A percentile compares a stretch with the other conserved stretches of the same genome.
These are phyloP conservation scores for Lactarius quietus DNA, from an alignment of 768 basidiomycete species.

Conservation along the genomic window DNA sequence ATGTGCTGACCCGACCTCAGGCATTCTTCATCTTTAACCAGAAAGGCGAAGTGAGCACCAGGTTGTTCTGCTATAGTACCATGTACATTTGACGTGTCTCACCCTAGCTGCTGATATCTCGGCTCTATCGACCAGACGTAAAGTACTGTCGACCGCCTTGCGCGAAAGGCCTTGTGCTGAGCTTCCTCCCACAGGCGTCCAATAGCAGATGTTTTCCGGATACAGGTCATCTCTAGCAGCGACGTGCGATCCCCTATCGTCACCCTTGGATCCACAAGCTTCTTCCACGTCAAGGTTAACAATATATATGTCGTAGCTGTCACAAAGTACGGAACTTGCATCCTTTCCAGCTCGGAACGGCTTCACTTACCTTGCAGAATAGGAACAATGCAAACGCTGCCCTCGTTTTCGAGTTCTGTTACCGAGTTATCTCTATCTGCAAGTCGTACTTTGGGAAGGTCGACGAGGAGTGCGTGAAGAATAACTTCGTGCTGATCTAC, in stretches of 20 bases:
- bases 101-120: constrained; percentile 85
- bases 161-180: neutral
- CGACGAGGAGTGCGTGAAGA: constrained; percentile 97
- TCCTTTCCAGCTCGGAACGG: neutral
- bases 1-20: constrained; percentile 39
- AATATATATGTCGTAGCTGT: constrained; percentile 95
- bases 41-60: constrained; percentile 83
- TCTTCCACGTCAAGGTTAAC: constrained; percentile 96
- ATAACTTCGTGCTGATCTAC: constrained; percentile 98
- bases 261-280: constrained; percentile 95
- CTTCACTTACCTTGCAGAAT: neutral
- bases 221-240: constrained; percentile 97
- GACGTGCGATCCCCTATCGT: constrained; percentile 97
- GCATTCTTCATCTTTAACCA: constrained; percentile 99
- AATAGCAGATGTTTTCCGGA: constrained; percentile 96
- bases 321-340: constrained; percentile 65
- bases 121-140: constrained; percentile 94
- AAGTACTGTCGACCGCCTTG: constrained; percentile 52
- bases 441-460: constrained; percentile 98
- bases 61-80: neutral
- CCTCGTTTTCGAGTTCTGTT: constrained; percentile 96
- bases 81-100: constrained; percentile 14
- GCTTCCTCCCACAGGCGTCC: constrained; percentile 67
- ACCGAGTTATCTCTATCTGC: constrained; percentile 91
- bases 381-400: constrained; percentile 98